Evolutionary conservation across 2,329 filamentous ascomycete genomes (phyloP), one percentile per base, ranked within the genome.

Genomic region (Zasmidium angulare): DNA sequence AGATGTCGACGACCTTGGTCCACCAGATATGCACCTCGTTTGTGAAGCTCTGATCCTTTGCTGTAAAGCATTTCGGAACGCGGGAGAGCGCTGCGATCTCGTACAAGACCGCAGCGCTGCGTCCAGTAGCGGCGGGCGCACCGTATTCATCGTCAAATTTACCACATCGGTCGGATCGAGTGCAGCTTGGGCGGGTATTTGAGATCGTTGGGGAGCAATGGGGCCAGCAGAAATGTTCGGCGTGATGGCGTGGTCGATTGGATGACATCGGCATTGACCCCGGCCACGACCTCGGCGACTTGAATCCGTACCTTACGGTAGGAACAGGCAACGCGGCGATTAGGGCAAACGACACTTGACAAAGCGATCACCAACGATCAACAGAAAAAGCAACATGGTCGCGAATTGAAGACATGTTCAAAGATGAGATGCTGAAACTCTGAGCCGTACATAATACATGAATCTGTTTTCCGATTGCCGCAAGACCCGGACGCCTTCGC

Each of bases 21-120:
- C 66, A 23, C 67, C 64, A 29, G 67, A 68, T 20, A 68, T 56
- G 58, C 63, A 65, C 67, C 69, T 63, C 12, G 62, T 22, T n/a
- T 56, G 56, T 40, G 59, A 29, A 46, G 51, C 53, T 59, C 55
- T 50, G 43, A 54, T 29, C 46, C 55, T 53, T 22, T 55, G 55
- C 21, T 61, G 63, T 14, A 65, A 24, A 36, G 63, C 66, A 60
- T 63, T 59, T 62, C 64, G 64, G 60, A 58, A 63, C 24, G 62
- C 61, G 62, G 60, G 53, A 53, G 55, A 59, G 17, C 58, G 59
- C 46, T 56, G 56, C 50, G 66, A 59, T 56, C 63, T 53, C 14
- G 59, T 62, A 58, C 65, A 69, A 14, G 63, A 54, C 46, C 57
- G 59, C 36, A 67, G 47, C 24, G 65, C 65, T 31, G 65, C 63